Evolutionary conservation across 306 rosid genomes (phyloP).

Genomic region (Vigna unguiculata): DNA sequence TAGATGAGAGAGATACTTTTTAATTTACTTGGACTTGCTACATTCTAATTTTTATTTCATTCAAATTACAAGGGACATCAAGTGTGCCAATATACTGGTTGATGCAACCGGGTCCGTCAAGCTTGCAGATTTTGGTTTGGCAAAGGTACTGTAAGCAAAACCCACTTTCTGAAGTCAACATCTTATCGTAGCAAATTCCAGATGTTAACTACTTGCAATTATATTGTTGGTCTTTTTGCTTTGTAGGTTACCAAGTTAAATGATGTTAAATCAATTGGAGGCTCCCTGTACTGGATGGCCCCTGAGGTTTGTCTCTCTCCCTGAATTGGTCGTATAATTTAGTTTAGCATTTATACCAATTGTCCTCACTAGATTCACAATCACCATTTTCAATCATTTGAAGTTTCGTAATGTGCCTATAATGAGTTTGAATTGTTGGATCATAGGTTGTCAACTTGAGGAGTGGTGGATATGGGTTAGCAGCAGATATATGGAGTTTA

Average conservation of each 20-base stretch:
- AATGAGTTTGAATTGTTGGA: too few relatives aligned
- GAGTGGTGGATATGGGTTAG: too few relatives aligned
- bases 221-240: not conserved
- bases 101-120: constrained; percentile 58
- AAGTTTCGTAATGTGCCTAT: not conserved
- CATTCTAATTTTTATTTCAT: constrained; percentile 26
- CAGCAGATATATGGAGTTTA: too few relatives aligned
- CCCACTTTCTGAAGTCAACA: not conserved
- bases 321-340: constrained; percentile 23
- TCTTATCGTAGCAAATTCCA: constrained; percentile 20
- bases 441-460: too few relatives aligned
- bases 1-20: constrained; percentile 1
- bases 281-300: constrained; percentile 64
- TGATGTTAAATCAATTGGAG: constrained; percentile 58
- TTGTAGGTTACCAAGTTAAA: constrained; percentile 57
- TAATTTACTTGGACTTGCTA: constrained; percentile 20
- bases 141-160: constrained; percentile 50
- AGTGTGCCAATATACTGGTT: constrained; percentile 62
- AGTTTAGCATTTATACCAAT: not conserved
- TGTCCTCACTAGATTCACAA: not conserved
- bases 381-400: constrained; percentile 7
- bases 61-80: constrained; percentile 51
- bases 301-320: constrained; percentile 54
- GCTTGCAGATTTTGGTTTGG: constrained; percentile 67
- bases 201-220: constrained; percentile 14